Evolutionary conservation across 495 filamentous ascomycete genomes (phyloP), one percentile per base, ranked within the genome.

Genomic region (Haplographium delicatum): DNA sequence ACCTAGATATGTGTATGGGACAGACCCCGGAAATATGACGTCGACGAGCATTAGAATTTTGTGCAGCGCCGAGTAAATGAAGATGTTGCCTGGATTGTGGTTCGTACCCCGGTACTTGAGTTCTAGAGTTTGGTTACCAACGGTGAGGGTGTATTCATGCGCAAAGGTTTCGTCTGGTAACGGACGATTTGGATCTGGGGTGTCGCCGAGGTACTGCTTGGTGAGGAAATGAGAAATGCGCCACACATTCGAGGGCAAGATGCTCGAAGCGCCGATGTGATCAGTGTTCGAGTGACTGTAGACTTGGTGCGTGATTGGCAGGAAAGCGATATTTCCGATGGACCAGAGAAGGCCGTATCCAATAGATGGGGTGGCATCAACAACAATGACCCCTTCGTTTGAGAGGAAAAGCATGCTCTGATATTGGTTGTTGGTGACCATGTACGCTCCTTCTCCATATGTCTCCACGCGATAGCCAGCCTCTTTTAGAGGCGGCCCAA

Each of bases 231-330:
- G 70, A 2, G 63, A 59, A 18, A 72, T 67, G 44, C 39, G 56
- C 22, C 34, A 54, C 24, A 67, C 60, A 5, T 54, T 55, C 6
- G 50, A 25, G 7, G 47, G 50, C 26, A 63, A 64, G 15, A 70
- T 51, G 39, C 44, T 64, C 1, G 65, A 66, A 1, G 46, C 67
- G 1, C 64, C 66, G 42, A 66, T 59, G 46, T 72, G 69, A 50
- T 72, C 69, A 16, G 66, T 52, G 47, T 72, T 68, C 1, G 62
- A 46, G 46, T 71, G 69, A 34, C 58, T 68, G 59, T 71, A 72
- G 23, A 72, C 51, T 34, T 69, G 46, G 41, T 68, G 66, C 8
- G 65, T 58, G 22, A 71, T 56, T 1, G 66, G 67, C 20, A 53
- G 34, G 8, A 51, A 5, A 16, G 70, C 72, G 9, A 61, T 54